Evolutionary conservation across 805 yeast genomes (phyloP).

Genomic region (Nakazawaea anatomiae): DNA sequence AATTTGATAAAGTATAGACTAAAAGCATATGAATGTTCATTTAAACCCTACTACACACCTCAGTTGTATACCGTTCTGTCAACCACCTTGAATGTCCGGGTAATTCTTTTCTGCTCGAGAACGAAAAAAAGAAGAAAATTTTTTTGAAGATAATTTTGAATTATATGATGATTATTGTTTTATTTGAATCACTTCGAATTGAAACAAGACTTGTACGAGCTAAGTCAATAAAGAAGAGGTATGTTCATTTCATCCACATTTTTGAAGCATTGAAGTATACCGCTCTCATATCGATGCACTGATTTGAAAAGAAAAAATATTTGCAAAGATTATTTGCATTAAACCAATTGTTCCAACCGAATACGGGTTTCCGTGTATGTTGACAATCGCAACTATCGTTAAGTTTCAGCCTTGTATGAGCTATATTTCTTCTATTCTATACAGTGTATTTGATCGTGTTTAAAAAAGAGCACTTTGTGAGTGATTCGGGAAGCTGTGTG

Average conservation of each 20-base stretch:
- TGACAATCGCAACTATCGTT: conserved; percentile 49
- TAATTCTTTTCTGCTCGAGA: no score
- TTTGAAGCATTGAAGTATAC: no score
- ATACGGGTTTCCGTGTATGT: conserved; percentile 29
- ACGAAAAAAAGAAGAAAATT: no score
- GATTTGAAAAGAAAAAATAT: neutral
- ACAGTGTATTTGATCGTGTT: neutral
- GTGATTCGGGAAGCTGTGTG: no score
- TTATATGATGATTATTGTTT: no score
- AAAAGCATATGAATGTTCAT: neutral
- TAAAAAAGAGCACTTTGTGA: no score
- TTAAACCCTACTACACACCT: no score
- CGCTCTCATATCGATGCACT: no score
- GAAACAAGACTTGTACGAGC: neutral
- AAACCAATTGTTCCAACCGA: conserved; percentile 60
- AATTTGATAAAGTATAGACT: neutral
- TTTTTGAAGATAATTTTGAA: no score
- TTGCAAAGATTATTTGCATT: conserved; percentile 45
- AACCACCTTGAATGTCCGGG: no score
- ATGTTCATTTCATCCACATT: neutral
- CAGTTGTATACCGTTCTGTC: no score
- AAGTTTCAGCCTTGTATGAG: conserved; percentile 64
- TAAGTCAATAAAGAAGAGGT: neutral
- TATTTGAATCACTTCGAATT: no score
- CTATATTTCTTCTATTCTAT: conserved; percentile 7